Percentiles rank a stretch among this genome's conserved stretches.
Evolutionary conservation across 1,284 basidiomycete genomes (phyloP).

Genomic region (Malassezia furfur): DNA sequence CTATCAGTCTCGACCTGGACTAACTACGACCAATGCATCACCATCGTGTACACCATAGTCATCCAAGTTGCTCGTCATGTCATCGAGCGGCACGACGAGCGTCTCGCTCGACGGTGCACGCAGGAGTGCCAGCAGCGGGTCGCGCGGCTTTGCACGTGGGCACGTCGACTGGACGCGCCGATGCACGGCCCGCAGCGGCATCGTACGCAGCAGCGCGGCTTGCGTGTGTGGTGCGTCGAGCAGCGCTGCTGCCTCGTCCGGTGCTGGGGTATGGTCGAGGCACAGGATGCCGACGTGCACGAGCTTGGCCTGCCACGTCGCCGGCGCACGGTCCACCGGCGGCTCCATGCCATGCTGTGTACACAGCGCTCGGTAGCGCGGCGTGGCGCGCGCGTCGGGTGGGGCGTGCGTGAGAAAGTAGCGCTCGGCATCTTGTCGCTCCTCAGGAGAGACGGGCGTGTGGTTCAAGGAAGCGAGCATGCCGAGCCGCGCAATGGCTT

Average conservation of each 20-base stretch:
- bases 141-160: constrained; percentile 6
- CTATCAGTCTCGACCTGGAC: not conserved
- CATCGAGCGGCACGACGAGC: constrained; percentile 23
- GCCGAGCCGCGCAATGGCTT: constrained; percentile 65
- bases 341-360: not conserved
- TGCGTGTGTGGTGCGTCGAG: not conserved
- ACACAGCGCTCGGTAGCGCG: constrained; percentile 5
- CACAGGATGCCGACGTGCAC: not conserved
- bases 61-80: constrained; percentile 20
- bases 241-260: not conserved
- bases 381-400: not conserved
- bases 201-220: constrained; percentile 19
- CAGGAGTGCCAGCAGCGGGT: constrained; percentile 26
- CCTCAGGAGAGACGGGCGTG: constrained; percentile 59
- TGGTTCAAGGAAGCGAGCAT: constrained; percentile 62
- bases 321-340: not conserved
- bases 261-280: constrained; percentile 9
- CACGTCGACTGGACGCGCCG: constrained; percentile 8
- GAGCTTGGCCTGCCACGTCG: constrained; percentile 3
- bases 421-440: constrained; percentile 74
- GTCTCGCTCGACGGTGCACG: not conserved
- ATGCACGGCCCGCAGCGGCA: constrained; percentile 26
- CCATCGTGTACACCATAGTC: constrained; percentile 24
- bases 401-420: constrained; percentile 48
- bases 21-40: constrained; percentile 14